Base-by-base conservation (phyloP, 2,329 filamentous ascomycete species). In the Colletotrichum siamense region DNA sequence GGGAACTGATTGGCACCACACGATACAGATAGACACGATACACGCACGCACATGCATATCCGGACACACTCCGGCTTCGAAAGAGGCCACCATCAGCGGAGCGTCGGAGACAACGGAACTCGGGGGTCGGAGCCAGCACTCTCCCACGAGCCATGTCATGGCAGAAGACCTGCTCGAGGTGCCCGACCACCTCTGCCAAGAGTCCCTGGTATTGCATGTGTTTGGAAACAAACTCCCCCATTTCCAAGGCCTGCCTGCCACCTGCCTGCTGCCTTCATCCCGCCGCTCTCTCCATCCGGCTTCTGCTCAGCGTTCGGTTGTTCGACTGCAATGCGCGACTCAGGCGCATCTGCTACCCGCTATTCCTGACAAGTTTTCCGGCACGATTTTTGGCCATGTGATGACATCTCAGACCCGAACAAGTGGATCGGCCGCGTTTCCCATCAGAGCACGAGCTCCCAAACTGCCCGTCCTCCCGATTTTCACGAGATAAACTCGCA, bases 341-440 rank as follows among this genome's bases (percentile, higher is more conserved):
- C 73, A 65, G 65, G 34, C 64, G 30, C 70, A 59, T 39, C 39
- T 76, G 24, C 55, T 30, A 73, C 57, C 69, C 70, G 57, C 70
- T 66, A 68, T 61, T 73, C 70, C 64, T 69, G 57, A 76, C 73
- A 65, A 76, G 59, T 69, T 73, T 55, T 65, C 32, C 66, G 70
- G 63, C 70, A 73, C 73, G 52, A 69, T 69, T 36, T 10, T 13
- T 49, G 59, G 44, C 73, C 73, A 76, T 76, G 73, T 76, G 73
- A 76, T 73, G 59, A 59, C 70, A 76, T 76, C 70, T 76, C 73
- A 73, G 73, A 76, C 73, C 70, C 70, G 73, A 65, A 49, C 64
- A 65, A 64, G 73, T 76, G 73, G 73, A 76, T 73, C 73, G 39
- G 28, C 64, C 64, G 34, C 64, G 64, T 76, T 73, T 69, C 64